Base-by-base conservation (phyloP, 306 rosid genomes). In the Acacia melanoxylon region DNA sequence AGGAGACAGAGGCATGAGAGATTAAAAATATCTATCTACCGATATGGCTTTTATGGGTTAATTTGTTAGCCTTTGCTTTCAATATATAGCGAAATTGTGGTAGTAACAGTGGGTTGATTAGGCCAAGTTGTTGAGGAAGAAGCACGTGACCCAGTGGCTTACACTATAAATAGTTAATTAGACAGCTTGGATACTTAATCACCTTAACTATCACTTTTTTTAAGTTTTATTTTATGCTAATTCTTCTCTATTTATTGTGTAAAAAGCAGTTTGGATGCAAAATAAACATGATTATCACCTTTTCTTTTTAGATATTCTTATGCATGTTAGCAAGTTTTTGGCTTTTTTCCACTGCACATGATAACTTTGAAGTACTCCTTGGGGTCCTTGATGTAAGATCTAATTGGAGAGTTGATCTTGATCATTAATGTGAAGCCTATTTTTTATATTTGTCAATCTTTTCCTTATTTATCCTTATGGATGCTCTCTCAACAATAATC, bases 81-180 rank as follows among this genome's bases (percentile, higher is more conserved):
- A 68, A 78, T 78, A 33, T 65, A 78, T 78, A 77, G 68, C 9
- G 22, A 24, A 29, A 29, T 77, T 41, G 44, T 41, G 71, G 45
- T 1, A 24, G 48, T 48, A 20, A 20, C 13, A 12, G 52, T 22
- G 31, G 31, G 5, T 20, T 42, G 48, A n/a, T 66, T 37, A 44
- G 52, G 75, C 37, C 75, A 71, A 71, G 75, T 71, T 71, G 75
- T 61, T 22, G 37, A 41, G 80, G 61, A 52, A 37, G 49, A 51
- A 51, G 42, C 75, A 44, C 56, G 37, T 71, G 75, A 71, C 75
- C 68, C 35, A 46, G 74, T 66, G 74, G 66, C 49, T 17, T 25
- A 13, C 8, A 31, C 74, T 56, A 78, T 65, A 65, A 12, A 48
- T 77, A 29, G 81, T 41, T 46, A 45, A 22, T 37, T 24, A 56